Conservation (phyloP, 257 asterid genomes). For the Solanum virginianum region DNA sequence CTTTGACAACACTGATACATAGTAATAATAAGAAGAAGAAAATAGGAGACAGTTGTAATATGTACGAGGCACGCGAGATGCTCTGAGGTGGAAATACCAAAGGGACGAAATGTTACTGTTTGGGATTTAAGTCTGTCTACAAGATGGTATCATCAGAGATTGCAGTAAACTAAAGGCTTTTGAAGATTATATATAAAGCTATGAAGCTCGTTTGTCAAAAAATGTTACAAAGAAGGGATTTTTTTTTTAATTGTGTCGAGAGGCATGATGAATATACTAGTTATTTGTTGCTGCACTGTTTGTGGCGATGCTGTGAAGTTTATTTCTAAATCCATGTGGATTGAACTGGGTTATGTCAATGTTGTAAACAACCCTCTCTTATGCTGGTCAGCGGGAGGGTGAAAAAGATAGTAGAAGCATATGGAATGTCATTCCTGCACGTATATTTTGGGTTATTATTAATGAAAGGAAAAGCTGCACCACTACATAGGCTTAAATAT, state of each 20-base stretch:
- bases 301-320: background rate
- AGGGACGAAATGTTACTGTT: background rate
- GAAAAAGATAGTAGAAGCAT: background rate
- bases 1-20: background rate
- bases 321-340: background rate
- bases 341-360: background rate
- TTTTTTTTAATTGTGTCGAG: background rate
- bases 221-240: background rate
- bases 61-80: background rate
- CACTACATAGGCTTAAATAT: background rate
- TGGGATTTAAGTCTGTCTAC: background rate
- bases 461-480: background rate
- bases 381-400: background rate
- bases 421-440: background rate
- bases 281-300: background rate
- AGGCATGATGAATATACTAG: background rate
- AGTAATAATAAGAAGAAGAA: background rate
- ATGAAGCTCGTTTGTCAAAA: background rate
- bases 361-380: background rate
- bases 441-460: background rate
- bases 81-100: background rate
- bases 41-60: background rate
- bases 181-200: background rate
- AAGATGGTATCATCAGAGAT: background rate
- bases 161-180: background rate